Base-by-base conservation (phyloP, 495 filamentous ascomycete species). In the Sphaerosporella brunnea region DNA sequence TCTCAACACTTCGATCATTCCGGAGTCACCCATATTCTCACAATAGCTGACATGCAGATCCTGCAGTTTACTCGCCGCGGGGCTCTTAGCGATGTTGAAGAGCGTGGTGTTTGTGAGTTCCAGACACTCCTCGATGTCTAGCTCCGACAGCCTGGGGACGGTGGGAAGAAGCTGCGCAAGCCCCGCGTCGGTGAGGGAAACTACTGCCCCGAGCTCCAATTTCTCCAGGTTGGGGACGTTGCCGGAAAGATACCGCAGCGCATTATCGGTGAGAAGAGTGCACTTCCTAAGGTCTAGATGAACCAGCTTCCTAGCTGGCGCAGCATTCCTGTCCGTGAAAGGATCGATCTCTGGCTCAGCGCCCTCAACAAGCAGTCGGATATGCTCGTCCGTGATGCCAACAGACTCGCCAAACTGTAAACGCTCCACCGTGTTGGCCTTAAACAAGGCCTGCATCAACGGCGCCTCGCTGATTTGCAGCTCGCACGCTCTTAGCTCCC, bases 31-130 rank as follows among this genome's bases (percentile, higher is more conserved):
- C 0, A 97, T 60, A 36, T 70, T 74, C 58, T 92, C 90, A 58
- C 90, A 97, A 54, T 82, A 92, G 59, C 82, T 84, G 64, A 95
- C 73, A 45, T 81, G 82, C 28, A 97, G 74, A 58, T 93, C 85
- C 53, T 80, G 72, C 1, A 97, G 69, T 18, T 56, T 62, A 3
- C 69, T 62, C 1, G 78, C 74, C 58, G 84, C 92, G 2, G 84
- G 79, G 0, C 82, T 70, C 50, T 72, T 75, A 23, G 87, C 77
- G 3, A 97, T 66, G 49, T 79, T 73, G 8, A 77, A 70, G 13
- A 96, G 66, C 0, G 80, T 64, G 4, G 65, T 61, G 52, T 95
- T 90, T 5, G 83, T 85, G 19, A 96, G 63, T 36, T 77, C 68
- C 0, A 75, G 68, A 18, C 95, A 67, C 53, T 94, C 87, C 63